Percentiles rank a stretch among this genome's conserved stretches.
Conservation (phyloP, 2,329 filamentous ascomycete genomes). For the Microdochium paspali region DNA sequence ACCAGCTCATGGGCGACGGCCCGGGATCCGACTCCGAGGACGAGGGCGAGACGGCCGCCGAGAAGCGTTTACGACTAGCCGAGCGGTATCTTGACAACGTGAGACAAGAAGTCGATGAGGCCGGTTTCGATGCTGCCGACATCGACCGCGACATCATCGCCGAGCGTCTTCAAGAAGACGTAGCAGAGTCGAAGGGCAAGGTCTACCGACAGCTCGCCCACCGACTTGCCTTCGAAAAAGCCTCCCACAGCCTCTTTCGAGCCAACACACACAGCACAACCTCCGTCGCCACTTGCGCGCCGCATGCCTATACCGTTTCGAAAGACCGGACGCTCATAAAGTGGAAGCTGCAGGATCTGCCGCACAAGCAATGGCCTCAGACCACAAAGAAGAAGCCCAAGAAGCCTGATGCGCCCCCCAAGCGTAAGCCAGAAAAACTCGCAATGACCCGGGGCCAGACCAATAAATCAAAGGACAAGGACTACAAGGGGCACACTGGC, state of each 20-base stretch:
- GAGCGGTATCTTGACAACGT: conserved; percentile 92
- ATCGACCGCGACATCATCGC: conserved; percentile 90
- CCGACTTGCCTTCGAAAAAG: conserved; percentile 59
- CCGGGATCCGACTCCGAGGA: conserved; percentile 55
- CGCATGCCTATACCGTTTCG: conserved; percentile 79
- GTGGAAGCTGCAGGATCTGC: conserved; percentile 70
- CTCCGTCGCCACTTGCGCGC: conserved; percentile 67
- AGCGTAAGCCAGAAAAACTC: conserved; percentile 53
- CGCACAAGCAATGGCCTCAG: conserved; percentile 49
- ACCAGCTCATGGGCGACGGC: conserved; percentile 22
- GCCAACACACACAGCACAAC: conserved; percentile 73
- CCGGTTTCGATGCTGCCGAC: conserved; percentile 87
- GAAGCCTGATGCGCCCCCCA: conserved; percentile 47
- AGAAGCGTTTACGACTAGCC: conserved; percentile 76
- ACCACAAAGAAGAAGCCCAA: conserved; percentile 49
- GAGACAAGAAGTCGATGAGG: conserved; percentile 70
- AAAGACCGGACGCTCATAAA: conserved; percentile 82
- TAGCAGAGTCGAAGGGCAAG: conserved; percentile 82
- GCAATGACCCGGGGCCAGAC: conserved; percentile 53
- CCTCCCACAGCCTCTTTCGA: conserved; percentile 63
- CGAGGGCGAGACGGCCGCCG: conserved; percentile 80
- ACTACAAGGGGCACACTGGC: conserved; percentile 69
- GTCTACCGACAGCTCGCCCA: conserved; percentile 74
- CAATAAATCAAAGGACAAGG: conserved; percentile 49
- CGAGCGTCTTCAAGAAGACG: conserved; percentile 82